A percentile compares a stretch with the other conserved stretches of the same genome.
phyloP scores from a whole-genome alignment of 129 eudicot species.

The Scalesia atractyloides region DNA sequence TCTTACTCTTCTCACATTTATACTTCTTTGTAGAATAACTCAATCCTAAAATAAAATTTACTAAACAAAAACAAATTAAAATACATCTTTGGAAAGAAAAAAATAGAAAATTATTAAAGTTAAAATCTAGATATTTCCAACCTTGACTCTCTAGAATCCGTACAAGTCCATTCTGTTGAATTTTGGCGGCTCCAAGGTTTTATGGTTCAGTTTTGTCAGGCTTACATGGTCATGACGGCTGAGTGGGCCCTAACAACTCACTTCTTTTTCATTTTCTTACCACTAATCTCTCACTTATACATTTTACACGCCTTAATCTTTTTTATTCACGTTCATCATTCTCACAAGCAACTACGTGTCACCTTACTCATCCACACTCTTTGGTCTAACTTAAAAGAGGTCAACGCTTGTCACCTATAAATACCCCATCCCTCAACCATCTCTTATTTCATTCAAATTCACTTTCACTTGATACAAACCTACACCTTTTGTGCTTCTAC shows the following conservation, averaged over 20 bases:
- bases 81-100: too few relatives aligned
- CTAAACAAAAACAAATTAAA: too few relatives aligned
- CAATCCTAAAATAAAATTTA: too few relatives aligned
- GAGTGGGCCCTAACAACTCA: constrained; percentile 7
- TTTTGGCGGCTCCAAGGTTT: constrained; percentile 21
- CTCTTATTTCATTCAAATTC: constrained; percentile 17
- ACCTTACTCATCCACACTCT: constrained; percentile 34
- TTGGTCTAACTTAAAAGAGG: constrained; percentile 40
- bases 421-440: constrained; percentile 4
- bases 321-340: constrained; percentile 16
- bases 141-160: constrained; percentile 32
- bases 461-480: constrained; percentile 14
- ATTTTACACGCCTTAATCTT: constrained; percentile 25
- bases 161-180: constrained; percentile 32
- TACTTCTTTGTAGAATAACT: too few relatives aligned
- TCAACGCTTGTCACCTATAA: constrained; percentile 41
- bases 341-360: constrained; percentile 45
- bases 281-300: constrained; percentile 11
- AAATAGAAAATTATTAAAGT: too few relatives aligned
- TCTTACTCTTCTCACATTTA: too few relatives aligned
- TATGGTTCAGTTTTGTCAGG: constrained; percentile 24
- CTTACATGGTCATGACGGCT: constrained; percentile 50
- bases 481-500: background rate
- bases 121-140: background rate
- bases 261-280: constrained; percentile 23